Evolutionary conservation across 1,284 basidiomycete genomes (phyloP).

Genomic region (Cryptococcus sp.): DNA sequence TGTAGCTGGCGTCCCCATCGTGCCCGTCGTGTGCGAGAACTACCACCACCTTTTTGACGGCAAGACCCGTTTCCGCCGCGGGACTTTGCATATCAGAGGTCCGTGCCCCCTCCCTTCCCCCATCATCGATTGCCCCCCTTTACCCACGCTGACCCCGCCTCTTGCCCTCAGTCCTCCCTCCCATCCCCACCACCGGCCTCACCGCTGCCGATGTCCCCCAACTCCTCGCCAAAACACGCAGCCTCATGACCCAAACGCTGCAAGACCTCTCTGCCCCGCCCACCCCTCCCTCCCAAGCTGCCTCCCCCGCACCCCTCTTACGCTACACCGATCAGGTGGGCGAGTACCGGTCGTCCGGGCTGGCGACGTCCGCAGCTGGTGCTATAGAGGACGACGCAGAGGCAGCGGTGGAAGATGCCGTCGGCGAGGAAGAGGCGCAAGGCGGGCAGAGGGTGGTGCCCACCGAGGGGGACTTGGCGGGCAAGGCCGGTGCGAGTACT

Average conservation of each 20-base stretch:
- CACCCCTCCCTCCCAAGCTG: constrained; percentile 7
- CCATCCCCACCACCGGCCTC: constrained; percentile 52
- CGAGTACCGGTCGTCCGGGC: constrained; percentile 5
- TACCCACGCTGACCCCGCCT: constrained; percentile 52
- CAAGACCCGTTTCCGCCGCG: constrained; percentile 71
- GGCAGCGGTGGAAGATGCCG: constrained; percentile 13
- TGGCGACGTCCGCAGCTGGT: background rate
- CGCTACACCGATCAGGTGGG: constrained; percentile 4
- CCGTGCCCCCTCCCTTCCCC: constrained; percentile 34
- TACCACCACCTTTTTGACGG: constrained; percentile 78
- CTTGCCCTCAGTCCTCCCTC: constrained; percentile 53
- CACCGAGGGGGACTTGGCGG: background rate
- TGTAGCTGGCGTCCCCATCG: constrained; percentile 64
- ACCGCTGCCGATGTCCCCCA: constrained; percentile 50
- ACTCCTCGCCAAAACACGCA: constrained; percentile 51
- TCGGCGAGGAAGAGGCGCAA: constrained; percentile 15
- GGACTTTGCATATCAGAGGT: constrained; percentile 83
- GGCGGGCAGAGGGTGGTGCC: background rate
- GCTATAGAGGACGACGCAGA: constrained; percentile 14
- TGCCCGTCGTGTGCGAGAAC: constrained; percentile 92
- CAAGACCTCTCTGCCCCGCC: constrained; percentile 28
- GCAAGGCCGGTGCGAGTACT: background rate
- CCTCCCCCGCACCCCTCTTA: constrained; percentile 24
- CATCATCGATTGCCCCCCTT: constrained; percentile 53
- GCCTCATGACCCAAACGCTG: constrained; percentile 50